phyloP scores from a whole-genome alignment of 352 stramenopile genomes.

The Thalassiosira pacifica region DNA sequence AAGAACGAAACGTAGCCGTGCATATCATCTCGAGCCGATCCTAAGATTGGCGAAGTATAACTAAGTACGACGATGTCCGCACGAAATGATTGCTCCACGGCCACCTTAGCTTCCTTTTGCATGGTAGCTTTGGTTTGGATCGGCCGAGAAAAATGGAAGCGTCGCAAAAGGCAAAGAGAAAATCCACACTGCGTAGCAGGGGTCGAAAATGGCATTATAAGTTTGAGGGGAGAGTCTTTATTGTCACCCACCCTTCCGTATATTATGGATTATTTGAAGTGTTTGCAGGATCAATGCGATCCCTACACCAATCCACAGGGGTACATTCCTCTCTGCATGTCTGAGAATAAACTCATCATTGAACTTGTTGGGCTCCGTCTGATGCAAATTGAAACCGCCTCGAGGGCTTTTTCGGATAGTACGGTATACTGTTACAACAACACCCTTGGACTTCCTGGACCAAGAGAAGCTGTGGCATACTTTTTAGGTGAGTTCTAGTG shows the following conservation, averaged over 20 bases:
- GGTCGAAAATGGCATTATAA: conserved; percentile 39
- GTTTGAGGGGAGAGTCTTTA: conserved; percentile 44
- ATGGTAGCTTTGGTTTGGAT: conserved; percentile 34
- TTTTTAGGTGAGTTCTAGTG: conserved; percentile 66
- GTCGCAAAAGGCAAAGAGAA: neutral
- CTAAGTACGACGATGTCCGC: conserved; percentile 6
- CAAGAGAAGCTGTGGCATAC: conserved; percentile 78
- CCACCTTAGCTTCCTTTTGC: conserved; percentile 43
- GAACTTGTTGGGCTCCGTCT: conserved; percentile 78
- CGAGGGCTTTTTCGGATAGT: conserved; percentile 73
- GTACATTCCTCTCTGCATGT: conserved; percentile 78
- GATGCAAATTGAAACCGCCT: conserved; percentile 68
- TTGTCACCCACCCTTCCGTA: conserved; percentile 62
- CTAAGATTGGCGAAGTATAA: no score
- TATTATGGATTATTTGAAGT: conserved; percentile 65
- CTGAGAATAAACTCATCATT: conserved; percentile 83
- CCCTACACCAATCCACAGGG: conserved; percentile 62
- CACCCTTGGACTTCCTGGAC: conserved; percentile 71
- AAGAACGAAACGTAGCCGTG: no score
- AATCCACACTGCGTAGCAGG: neutral
- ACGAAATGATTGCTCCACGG: conserved; percentile 10
- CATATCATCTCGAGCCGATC: no score
- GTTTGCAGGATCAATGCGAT: conserved; percentile 73
- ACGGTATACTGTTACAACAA: conserved; percentile 84
- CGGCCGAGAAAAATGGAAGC: conserved; percentile 29